Evolutionary conservation across 2,329 filamentous ascomycete species (phyloP), one percentile per base, ranked within the genome.

Genomic region (Clonostachys solani): DNA sequence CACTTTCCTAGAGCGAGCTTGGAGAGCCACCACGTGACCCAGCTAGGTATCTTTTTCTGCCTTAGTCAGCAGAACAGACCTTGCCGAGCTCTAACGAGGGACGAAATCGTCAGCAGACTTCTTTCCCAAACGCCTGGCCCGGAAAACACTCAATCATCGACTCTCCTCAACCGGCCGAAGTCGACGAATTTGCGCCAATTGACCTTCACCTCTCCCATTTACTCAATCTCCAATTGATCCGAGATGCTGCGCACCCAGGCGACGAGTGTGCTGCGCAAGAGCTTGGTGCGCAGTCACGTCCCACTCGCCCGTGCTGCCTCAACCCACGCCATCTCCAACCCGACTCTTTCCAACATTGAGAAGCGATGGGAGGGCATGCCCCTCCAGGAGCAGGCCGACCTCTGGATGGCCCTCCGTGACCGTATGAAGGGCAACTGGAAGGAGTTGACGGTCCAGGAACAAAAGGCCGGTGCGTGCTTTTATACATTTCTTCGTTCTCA

Each of bases 341-440:
- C 95, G 60, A 96, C 90, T 50, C 83, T 99, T 64, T 89, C 90
- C 73, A 91, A 95, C 75, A 97, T 99, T 66, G 94, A 99, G 85
- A 96, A 96, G 86, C 83, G 94, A 78, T 99, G 94, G 94, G 94
- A 99, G 79, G 83, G 78, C 54, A 92, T 97, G 89, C 92, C 92
- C 50, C 90, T 94, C 55, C 91, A 96, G 80, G 94, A 99, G 83
- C 94, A 99, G 84, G 94, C 94, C 58, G 94, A 99, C 68, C 79
- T 99, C 62, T 99, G 94, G 94, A 99, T 99, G 94, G 80, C 87
- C 60, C 80, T 99, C 71, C 84, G 94, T 72, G 94, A 99, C 77
- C 87, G 94, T 66, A 99, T 99, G 94, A 96, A 96, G 88, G 84
- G 82, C 62, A 91, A 90, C 78, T 99, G 94, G 94, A 83, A 86